Evolutionary conservation across 2,329 filamentous ascomycete genomes (phyloP).

Genomic region (Cercospora sp.): DNA sequence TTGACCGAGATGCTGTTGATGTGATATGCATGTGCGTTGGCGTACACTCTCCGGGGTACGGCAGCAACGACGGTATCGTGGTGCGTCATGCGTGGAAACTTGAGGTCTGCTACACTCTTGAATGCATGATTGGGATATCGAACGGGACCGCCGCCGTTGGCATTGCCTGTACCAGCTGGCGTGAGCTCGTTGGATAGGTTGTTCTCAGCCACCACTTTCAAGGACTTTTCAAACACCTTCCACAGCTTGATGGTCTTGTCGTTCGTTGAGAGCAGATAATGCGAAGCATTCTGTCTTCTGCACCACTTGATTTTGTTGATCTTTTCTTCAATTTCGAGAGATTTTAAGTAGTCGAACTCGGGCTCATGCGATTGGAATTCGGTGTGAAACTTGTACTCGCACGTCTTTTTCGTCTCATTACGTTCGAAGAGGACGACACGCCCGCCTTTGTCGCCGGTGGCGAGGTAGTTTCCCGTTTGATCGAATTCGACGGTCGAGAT

Average conservation of each 20-base stretch:
- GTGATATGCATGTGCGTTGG: constrained; percentile 97
- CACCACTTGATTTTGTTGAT: constrained; percentile 99
- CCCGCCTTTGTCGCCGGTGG: constrained; percentile 86
- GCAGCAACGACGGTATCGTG: constrained; percentile 98
- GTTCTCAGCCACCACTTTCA: constrained; percentile 98
- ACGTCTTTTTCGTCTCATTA: constrained; percentile 99
- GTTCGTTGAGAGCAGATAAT: constrained; percentile 97
- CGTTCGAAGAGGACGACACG: constrained; percentile 84
- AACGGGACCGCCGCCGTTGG: constrained; percentile 75
- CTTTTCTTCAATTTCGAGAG: constrained; percentile 98
- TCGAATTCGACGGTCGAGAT: constrained; percentile 91
- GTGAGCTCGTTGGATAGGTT: constrained; percentile 95
- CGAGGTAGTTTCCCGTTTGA: constrained; percentile 85
- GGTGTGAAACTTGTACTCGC: constrained; percentile 99
- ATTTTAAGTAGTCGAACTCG: constrained; percentile 99
- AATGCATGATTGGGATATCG: constrained; percentile 74
- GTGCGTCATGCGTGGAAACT: constrained; percentile 92
- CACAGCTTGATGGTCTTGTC: constrained; percentile 99
- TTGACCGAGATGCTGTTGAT: constrained; percentile 99
- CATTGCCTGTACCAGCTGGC: constrained; percentile 61
- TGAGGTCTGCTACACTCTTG: constrained; percentile 77
- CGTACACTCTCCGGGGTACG: constrained; percentile 92
- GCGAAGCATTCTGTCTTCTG: constrained; percentile 93
- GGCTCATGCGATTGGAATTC: constrained; percentile 99
- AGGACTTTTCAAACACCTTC: constrained; percentile 99